Percentiles rank a stretch among this genome's conserved stretches.
Conservation (phyloP, 192 early-diverging fungal species). For the Linnemannia hyalina region DNA sequence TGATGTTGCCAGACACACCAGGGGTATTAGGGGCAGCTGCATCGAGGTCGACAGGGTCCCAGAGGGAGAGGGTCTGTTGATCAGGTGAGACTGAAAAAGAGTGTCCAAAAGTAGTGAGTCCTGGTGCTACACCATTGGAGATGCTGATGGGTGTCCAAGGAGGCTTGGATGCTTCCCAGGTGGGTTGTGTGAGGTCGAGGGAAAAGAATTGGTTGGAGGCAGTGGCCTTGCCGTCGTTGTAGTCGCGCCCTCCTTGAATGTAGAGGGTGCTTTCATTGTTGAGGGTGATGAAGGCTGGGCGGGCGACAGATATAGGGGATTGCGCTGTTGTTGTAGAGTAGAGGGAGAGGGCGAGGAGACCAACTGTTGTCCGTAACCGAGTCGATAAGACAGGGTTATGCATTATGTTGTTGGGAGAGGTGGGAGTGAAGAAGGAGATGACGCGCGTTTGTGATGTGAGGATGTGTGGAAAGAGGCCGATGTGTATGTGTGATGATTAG, state of each 20-base stretch:
- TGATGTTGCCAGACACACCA: not conserved
- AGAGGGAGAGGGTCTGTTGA: not conserved
- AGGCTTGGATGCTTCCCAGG: not conserved
- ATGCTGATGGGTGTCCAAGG: not conserved
- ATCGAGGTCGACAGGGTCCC: not conserved
- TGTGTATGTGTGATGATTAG: no score
- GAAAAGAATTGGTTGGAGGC: conserved; percentile 2
- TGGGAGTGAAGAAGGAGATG: no score
- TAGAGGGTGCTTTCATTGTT: not conserved
- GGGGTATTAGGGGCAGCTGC: not conserved
- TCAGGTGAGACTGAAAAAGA: not conserved
- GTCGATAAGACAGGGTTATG: no score
- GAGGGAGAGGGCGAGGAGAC: no score
- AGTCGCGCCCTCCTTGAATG: not conserved
- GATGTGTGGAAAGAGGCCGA: no score
- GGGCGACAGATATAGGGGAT: not conserved
- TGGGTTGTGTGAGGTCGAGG: not conserved
- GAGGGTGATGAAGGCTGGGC: not conserved
- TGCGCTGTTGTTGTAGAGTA: not conserved
- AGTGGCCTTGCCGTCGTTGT: not conserved
- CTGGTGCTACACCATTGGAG: not conserved
- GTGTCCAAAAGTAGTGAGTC: not conserved
- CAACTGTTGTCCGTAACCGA: no score
- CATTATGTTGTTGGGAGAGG: no score
- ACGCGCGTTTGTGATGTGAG: no score